Base-by-base conservation (phyloP, 1,284 basidiomycete genomes). In the Spongispora temasekensis region DNA sequence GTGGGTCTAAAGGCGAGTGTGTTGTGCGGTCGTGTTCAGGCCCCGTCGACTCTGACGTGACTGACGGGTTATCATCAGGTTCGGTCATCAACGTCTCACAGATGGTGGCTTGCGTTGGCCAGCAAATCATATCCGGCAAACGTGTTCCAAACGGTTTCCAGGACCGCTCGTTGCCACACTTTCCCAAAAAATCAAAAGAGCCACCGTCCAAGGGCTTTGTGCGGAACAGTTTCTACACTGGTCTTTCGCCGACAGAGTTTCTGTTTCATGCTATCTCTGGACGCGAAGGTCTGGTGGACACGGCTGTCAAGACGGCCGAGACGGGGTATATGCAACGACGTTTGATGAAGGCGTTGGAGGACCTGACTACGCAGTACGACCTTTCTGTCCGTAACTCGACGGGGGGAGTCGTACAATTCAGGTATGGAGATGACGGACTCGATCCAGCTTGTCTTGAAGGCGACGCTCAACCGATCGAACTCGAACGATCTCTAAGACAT, bases 61-160 rank as follows among this genome's bases (percentile, higher is more conserved):
- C 51, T 57, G 42, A 51, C 35, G 46, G 56, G 31, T 64, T 35
- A 32, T 54, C 9, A 37, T 17, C 28, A 97, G 95, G 97, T 75
- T 98, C 97, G 69, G 94, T 96, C 66, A 98, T 99, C 79, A 99
- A 99, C 77, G 97, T 99, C 61, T 97, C 95, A 15, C 97, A 99
- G 79, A 99, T 99, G 97, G 97, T 99, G 61, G 97, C 97, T 67
- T 98, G 96, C 86, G 97, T 99, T 67, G 97, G 97, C 12, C 97
- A 99, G 74, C 97, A 99, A 74, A 98, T 99, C 76, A 99, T 99
- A 67, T 89, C 93, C 27, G 97, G 97, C 25, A 93, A 94, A 75
- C 97, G 97, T 87, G 96, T 99, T 8, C 95, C 95, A 2, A 94
- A 99, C 82, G 97, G 97, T 56, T 99, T 99, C 81, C 97, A 99